phyloP scores from a whole-genome alignment of 2,329 filamentous ascomycete genomes.

The Botrytis medusae region DNA sequence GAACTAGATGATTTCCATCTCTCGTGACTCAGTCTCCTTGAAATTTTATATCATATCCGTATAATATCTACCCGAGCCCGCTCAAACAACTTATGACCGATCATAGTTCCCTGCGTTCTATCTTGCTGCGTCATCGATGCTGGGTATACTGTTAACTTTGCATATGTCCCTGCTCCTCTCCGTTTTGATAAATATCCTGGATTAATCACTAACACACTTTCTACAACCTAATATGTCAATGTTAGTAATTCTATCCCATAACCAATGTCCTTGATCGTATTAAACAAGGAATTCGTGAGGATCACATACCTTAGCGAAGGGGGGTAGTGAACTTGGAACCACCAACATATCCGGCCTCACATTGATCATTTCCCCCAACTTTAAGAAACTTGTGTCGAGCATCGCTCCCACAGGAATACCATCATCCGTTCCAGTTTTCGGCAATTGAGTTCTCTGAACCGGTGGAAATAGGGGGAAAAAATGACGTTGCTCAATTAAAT shows the following conservation, averaged over 20 bases:
- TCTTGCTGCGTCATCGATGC: conserved; percentile 60
- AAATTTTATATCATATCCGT: conserved; percentile 55
- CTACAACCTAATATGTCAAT: conserved; percentile 66
- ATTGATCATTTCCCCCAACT: conserved; percentile 87
- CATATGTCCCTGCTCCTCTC: conserved; percentile 80
- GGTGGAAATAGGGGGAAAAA: conserved; percentile 90
- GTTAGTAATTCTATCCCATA: not conserved
- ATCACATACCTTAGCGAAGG: conserved; percentile 78
- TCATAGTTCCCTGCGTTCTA: conserved; percentile 53
- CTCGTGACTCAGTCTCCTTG: too few species aligned
- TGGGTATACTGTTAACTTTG: conserved; percentile 73
- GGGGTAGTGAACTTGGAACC: conserved; percentile 76
- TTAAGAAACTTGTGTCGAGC: conserved; percentile 80
- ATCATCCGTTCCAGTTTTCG: conserved; percentile 61
- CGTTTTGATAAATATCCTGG: conserved; percentile 85
- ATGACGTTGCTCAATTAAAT: conserved; percentile 85
- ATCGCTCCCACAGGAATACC: conserved; percentile 69
- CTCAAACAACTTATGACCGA: conserved; percentile 76
- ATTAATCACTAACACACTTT: conserved; percentile 87
- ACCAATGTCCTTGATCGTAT: not conserved
- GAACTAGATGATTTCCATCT: not conserved
- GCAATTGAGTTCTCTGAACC: conserved; percentile 64
- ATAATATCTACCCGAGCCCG: conserved; percentile 84
- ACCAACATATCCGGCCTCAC: conserved; percentile 83
- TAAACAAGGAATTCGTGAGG: not conserved